Evolutionary conservation across 2,329 filamentous ascomycete species (phyloP), one percentile per base, ranked within the genome.

Genomic region (Dactylellina leptospora): DNA sequence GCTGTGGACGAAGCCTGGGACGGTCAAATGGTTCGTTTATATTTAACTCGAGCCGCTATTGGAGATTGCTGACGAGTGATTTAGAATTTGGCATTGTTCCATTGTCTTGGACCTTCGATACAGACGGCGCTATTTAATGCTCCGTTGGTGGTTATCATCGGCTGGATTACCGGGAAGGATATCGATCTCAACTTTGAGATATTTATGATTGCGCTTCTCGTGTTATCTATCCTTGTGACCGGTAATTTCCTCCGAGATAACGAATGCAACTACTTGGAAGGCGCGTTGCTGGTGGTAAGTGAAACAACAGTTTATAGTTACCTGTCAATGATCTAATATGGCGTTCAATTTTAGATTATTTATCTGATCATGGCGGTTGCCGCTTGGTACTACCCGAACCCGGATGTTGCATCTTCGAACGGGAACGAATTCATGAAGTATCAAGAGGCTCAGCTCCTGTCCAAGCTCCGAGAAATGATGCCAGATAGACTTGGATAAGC

Each of bases 251-350:
- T 97, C 60, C 84, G 92, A 53, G 93, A 97, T 78, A 88, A 91
- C 75, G 93, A 95, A 83, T 91, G 88, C 73, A 96, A 96, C 78
- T 97, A 96, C 77, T 85, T 97, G 3, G 93, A 97, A 79, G 93
- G 93, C 1, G 85, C 87, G 22, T 84, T 97, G 16, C 91, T 91
- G 75, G 86, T 96, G 16, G 84, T 90, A 54, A 18, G 66, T 72
- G 10, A 27, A 33, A 16, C n/a, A n/a, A 48, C 30, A 4, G 5
- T 4, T n/a, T n/a, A n/a, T n/a, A n/a, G n/a, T n/a, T n/a, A n/a
- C n/a, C n/a, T n/a, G n/a, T n/a, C 11, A 11, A 33, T 33, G 4
- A n/a, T 9, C 30, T 36, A 4, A 36, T 36, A 5, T 36, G 4
- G n/a, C 13, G 3, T 3, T n/a, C n/a, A n/a, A 4, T 38, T 40